Evolutionary conservation across 495 filamentous ascomycete genomes (phyloP), one percentile per base, ranked within the genome.

Genomic region (Penicillium bialowiezense): DNA sequence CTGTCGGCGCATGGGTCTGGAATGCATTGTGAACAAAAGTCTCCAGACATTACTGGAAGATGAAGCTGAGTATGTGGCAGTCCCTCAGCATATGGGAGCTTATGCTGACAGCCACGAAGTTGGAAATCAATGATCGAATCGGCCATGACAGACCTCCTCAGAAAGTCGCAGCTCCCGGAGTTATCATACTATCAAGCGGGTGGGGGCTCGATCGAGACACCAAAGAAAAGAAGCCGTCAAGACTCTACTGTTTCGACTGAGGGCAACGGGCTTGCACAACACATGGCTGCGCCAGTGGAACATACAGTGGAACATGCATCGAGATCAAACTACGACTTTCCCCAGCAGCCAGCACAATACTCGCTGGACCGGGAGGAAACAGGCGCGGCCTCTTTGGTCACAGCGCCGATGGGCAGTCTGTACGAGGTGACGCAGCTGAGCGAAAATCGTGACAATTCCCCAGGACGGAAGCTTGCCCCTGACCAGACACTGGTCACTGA

Each of bases 341-440:
- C 56, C 5, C 59, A 63, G 31, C 67, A 62, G 43, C 64, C 62
- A 38, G 51, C 67, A 31, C 71, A 73, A 28, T 74, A 68, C 49
- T 65, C 69, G 5, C 66, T 72, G 6, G 72, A 76, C 28, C 60
- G 60, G 33, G 72, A 75, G 45, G 72, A 76, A 28, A 71, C 67
- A 18, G 64, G 63, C 10, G 62, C 63, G 17, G 63, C 66, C 3
- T 73, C 73, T 1, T 44, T 82, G 35, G 72, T 82, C 15, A 72
- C 78, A 13, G 79, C 76, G 17, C 80, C 80, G 1, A 82, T 83
- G 77, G 73, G 77, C 9, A 81, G 75, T 53, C 55, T 83, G 28
- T 83, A 80, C 51, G 80, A 82, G 59, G 80, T 83, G 32, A 83
- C 80, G 4, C 78, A 78, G 50, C 53, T 83, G 39, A 71, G 74